phyloP scores from a whole-genome alignment of 495 filamentous ascomycete species.

The Hypoxylon lienhwacheense region DNA sequence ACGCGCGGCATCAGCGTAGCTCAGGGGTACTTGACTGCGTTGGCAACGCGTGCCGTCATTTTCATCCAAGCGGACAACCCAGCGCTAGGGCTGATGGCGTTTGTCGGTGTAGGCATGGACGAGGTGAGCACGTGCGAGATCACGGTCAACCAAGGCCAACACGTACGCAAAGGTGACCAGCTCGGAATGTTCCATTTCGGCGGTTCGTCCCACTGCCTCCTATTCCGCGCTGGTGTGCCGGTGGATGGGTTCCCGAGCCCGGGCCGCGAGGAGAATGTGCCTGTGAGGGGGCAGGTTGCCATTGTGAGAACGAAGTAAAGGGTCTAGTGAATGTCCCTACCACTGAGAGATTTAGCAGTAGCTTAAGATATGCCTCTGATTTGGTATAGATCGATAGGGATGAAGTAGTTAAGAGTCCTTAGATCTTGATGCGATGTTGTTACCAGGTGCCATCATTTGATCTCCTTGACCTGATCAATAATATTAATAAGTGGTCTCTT shows the following conservation, averaged over 20 bases:
- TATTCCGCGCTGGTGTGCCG: conserved; percentile 55
- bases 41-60: conserved; percentile 64
- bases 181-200: conserved; percentile 78
- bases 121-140: conserved; percentile 72
- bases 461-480: too few species aligned
- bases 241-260: conserved; percentile 53
- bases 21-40: conserved; percentile 62
- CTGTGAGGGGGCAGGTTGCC: conserved; percentile 58
- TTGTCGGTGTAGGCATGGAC: conserved; percentile 69
- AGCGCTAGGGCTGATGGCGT: conserved; percentile 65
- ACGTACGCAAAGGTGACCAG: conserved; percentile 65
- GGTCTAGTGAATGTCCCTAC: background rate
- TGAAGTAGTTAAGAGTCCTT: too few species aligned
- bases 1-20: conserved; percentile 41
- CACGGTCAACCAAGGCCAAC: conserved; percentile 61
- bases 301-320: conserved; percentile 39
- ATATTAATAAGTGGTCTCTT: too few species aligned
- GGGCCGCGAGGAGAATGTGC: conserved; percentile 56
- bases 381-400: too few species aligned
- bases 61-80: conserved; percentile 70
- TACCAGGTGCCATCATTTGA: too few species aligned
- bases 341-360: too few species aligned
- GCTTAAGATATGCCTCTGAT: too few species aligned
- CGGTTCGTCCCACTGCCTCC: conserved; percentile 63
- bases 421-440: too few species aligned